Conservation (phyloP, 768 basidiomycete genomes). For the Trametes coccinea region DNA sequence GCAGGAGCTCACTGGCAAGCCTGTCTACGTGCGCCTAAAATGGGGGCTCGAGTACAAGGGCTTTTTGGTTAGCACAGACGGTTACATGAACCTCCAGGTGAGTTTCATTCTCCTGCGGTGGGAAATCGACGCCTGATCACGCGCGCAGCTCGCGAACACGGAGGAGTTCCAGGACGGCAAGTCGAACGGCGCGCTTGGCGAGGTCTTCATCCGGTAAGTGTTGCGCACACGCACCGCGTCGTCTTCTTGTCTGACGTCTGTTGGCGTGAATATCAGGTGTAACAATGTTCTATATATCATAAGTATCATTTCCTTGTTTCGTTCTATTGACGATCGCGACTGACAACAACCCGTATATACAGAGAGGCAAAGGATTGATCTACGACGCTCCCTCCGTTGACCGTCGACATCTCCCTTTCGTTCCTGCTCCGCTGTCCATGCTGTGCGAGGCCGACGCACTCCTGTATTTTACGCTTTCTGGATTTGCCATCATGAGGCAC, state of each 20-base stretch:
- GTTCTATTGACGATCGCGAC: slow-evolving; percentile 25
- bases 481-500: slow-evolving; percentile 6
- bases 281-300: slow-evolving; percentile 97
- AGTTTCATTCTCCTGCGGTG: slow-evolving; percentile 20
- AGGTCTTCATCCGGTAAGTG: slow-evolving; percentile 94
- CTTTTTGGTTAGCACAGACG: slow-evolving; percentile 97
- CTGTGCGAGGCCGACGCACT: background rate
- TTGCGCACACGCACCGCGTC: slow-evolving; percentile 2
- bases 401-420: background rate
- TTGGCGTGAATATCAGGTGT: slow-evolving; percentile 51
- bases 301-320: slow-evolving; percentile 44
- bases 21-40: slow-evolving; percentile 92
- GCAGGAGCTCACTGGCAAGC: slow-evolving; percentile 97
- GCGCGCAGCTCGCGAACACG: slow-evolving; percentile 87
- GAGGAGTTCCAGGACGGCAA: slow-evolving; percentile 97
- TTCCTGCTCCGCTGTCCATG: background rate
- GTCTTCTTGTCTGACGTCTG: background rate
- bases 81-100: slow-evolving; percentile 99
- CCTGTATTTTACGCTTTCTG: slow-evolving; percentile 11
- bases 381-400: background rate
- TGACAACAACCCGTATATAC: slow-evolving; percentile 42
- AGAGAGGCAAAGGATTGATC: slow-evolving; percentile 62
- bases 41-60: slow-evolving; percentile 99
- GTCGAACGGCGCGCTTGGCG: slow-evolving; percentile 95
- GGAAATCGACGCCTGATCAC: background rate